Evolutionary conservation across 1,139 yeast species (phyloP).

Genomic region (Sugiyamaella sp.): DNA sequence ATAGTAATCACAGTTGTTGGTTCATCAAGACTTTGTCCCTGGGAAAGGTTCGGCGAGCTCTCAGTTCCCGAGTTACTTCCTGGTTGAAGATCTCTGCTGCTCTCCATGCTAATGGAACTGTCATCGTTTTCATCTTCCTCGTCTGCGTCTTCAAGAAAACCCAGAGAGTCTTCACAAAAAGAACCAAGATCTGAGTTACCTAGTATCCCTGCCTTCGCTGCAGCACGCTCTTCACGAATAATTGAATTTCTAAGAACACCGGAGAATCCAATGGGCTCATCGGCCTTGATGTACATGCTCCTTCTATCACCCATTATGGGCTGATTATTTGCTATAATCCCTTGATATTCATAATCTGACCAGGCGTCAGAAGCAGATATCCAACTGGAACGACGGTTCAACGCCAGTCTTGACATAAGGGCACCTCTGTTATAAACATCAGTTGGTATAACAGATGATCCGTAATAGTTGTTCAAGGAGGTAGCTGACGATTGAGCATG

Average conservation of each 20-base stretch:
- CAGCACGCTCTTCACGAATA: constrained; percentile 36
- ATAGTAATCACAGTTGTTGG: constrained; percentile 9
- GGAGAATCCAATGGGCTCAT: constrained; percentile 39
- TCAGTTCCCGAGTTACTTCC: neutral
- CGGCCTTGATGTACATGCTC: constrained; percentile 28
- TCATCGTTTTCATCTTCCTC: constrained; percentile 1
- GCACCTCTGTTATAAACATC: constrained; percentile 14
- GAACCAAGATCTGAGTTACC: constrained; percentile 20
- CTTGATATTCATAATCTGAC: constrained; percentile 35
- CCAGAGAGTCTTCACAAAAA: constrained; percentile 11
- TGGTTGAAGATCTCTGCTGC: neutral
- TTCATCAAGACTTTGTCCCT: neutral
- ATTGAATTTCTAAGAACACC: constrained; percentile 39
- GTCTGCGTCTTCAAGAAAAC: constrained; percentile 5
- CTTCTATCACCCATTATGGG: constrained; percentile 23
- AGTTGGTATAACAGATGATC: constrained; percentile 7
- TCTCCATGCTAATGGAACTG: neutral
- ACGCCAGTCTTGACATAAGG: constrained; percentile 24
- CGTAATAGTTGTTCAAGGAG: constrained; percentile 23
- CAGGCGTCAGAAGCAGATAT: constrained; percentile 27
- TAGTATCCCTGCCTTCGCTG: constrained; percentile 9
- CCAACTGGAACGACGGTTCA: constrained; percentile 34
- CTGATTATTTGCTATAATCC: constrained; percentile 26
- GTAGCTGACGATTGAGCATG: constrained; percentile 30
- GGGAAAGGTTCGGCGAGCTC: constrained; percentile 4